phyloP scores from a whole-genome alignment of 78 protist species.

The Dictyostelium firmibasis region DNA sequence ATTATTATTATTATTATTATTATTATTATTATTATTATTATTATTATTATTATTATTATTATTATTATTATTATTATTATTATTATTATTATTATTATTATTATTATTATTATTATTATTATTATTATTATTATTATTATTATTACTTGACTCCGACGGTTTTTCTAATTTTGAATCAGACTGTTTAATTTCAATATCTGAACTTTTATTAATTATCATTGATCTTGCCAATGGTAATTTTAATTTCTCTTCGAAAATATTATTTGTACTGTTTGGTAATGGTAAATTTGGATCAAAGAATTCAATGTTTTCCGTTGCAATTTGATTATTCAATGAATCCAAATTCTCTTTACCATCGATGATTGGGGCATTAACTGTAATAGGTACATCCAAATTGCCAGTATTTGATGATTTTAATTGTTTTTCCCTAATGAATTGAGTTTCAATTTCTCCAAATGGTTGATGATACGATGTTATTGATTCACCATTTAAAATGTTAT shows the following conservation, averaged over 20 bases:
- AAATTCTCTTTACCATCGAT: neutral
- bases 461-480: neutral
- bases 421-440: neutral
- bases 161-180: neutral
- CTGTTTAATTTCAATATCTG: neutral
- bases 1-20: no score
- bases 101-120: no score
- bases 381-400: neutral
- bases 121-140: no score
- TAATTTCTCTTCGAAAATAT: neutral
- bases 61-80: no score
- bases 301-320: neutral
- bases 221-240: slow-evolving; percentile 18
- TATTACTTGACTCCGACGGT: neutral
- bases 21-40: no score
- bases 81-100: no score
- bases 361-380: neutral
- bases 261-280: neutral
- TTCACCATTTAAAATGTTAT: neutral
- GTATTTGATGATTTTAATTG: neutral
- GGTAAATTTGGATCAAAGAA: neutral
- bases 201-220: neutral
- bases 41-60: no score
- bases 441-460: neutral
- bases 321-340: neutral